Conservation (phyloP, 306 rosid genomes). For the Glycine latifolia region DNA sequence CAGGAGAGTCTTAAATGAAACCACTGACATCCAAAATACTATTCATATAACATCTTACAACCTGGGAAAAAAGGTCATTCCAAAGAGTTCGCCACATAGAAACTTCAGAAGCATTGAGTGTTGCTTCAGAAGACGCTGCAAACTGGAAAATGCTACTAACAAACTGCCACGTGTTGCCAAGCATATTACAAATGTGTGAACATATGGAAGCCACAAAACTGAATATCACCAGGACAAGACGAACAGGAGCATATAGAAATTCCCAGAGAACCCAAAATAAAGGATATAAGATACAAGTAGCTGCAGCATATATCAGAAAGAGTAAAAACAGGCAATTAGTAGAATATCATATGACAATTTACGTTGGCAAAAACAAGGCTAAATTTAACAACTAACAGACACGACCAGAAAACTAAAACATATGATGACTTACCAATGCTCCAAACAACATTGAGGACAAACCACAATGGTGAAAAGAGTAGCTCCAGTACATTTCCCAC, state of each 20-base stretch:
- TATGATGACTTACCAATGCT: slow-evolving; percentile 70
- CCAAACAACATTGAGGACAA: slow-evolving; percentile 61
- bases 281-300: slow-evolving; percentile 68
- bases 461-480: slow-evolving; percentile 73
- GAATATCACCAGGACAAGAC: slow-evolving; percentile 56
- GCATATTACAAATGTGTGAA: slow-evolving; percentile 44
- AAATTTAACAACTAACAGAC: slow-evolving; percentile 14
- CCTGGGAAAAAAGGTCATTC: slow-evolving; percentile 96
- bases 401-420: slow-evolving; percentile 34
- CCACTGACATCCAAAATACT: slow-evolving; percentile 15
- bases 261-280: slow-evolving; percentile 72
- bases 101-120: slow-evolving; percentile 69
- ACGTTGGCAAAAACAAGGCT: slow-evolving; percentile 23
- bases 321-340: slow-evolving; percentile 32
- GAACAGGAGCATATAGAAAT: slow-evolving; percentile 77
- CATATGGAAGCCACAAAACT: slow-evolving; percentile 57
- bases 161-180: slow-evolving; percentile 66
- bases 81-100: slow-evolving; percentile 92
- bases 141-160: slow-evolving; percentile 64
- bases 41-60: slow-evolving; percentile 39
- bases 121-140: slow-evolving; percentile 76
- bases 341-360: slow-evolving; percentile 19
- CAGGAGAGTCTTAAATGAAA: slow-evolving; percentile 36
- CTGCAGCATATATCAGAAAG: slow-evolving; percentile 60
- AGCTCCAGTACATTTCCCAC: slow-evolving; percentile 70